A percentile compares a stretch with the other conserved stretches of the same genome.
Evolutionary conservation across 169 alveolate genomes (phyloP).

Genomic region (Miamiensis avidus): DNA sequence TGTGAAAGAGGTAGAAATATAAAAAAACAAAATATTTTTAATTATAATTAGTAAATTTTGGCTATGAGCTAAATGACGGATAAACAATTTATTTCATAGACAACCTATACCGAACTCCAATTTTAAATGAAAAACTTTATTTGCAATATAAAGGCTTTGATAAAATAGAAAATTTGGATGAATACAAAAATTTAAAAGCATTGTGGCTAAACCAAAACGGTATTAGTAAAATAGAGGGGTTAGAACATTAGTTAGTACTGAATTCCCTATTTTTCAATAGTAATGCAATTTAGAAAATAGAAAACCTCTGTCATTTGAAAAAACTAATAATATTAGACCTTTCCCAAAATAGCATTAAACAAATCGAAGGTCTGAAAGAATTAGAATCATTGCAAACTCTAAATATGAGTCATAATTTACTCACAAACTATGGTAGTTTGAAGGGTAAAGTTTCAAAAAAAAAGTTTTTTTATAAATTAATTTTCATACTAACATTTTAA

Average conservation of each 20-base stretch:
- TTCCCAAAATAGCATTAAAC: conserved; percentile 58
- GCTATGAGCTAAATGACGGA: no score
- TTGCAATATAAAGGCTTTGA: conserved; percentile 59
- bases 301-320: conserved; percentile 45
- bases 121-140: conserved; percentile 47
- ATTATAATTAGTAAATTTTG: no score
- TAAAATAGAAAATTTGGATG: conserved; percentile 59
- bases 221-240: conserved; percentile 52
- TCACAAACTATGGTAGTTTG: conserved; percentile 10
- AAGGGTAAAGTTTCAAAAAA: background rate
- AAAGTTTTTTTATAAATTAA: background rate
- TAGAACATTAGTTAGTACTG: conserved; percentile 47
- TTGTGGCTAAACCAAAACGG: conserved; percentile 67
- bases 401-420: conserved; percentile 49
- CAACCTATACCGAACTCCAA: conserved; percentile 19
- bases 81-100: background rate
- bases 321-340: conserved; percentile 57
- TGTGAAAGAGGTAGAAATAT: background rate
- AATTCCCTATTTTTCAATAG: conserved; percentile 59
- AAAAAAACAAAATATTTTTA: no score
- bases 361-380: conserved; percentile 48
- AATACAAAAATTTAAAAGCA: conserved; percentile 53
- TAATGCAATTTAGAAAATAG: conserved; percentile 62
- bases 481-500: no score
- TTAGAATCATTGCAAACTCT: conserved; percentile 58